Conservation (phyloP, 306 rosid genomes). For the Cyamopsis tetragonoloba region DNA sequence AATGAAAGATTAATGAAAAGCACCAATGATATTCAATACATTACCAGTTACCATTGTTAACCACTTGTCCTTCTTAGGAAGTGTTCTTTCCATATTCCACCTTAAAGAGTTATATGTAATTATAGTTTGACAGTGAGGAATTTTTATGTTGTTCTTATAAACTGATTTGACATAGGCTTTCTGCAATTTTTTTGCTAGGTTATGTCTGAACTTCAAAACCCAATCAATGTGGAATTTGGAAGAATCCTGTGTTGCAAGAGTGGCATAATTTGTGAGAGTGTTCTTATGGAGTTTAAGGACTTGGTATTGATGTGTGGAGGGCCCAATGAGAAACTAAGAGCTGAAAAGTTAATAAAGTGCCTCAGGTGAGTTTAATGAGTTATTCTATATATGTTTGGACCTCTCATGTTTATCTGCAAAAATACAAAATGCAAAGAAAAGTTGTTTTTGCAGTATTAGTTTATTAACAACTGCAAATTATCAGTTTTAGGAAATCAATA, state of each 20-base stretch:
- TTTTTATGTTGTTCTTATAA: slow-evolving; percentile 5
- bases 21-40: background rate
- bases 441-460: background rate
- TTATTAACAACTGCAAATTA: background rate
- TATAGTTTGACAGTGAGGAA: background rate
- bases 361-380: slow-evolving; percentile 54
- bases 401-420: slow-evolving; percentile 7
- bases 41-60: background rate
- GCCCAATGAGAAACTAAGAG: slow-evolving; percentile 71
- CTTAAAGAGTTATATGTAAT: background rate
- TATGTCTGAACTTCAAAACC: slow-evolving; percentile 73
- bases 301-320: slow-evolving; percentile 86
- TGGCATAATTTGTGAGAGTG: slow-evolving; percentile 78
- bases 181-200: slow-evolving; percentile 44
- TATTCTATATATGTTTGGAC: background rate
- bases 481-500: slow-evolving; percentile 2
- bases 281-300: slow-evolving; percentile 70
- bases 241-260: slow-evolving; percentile 51
- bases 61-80: background rate
- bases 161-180: slow-evolving; percentile 2
- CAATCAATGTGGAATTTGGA: slow-evolving; percentile 58
- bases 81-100: background rate
- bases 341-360: slow-evolving; percentile 54
- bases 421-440: background rate
- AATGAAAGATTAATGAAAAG: background rate